Conservation (phyloP, 306 rosid genomes). For the Acacia confusa region DNA sequence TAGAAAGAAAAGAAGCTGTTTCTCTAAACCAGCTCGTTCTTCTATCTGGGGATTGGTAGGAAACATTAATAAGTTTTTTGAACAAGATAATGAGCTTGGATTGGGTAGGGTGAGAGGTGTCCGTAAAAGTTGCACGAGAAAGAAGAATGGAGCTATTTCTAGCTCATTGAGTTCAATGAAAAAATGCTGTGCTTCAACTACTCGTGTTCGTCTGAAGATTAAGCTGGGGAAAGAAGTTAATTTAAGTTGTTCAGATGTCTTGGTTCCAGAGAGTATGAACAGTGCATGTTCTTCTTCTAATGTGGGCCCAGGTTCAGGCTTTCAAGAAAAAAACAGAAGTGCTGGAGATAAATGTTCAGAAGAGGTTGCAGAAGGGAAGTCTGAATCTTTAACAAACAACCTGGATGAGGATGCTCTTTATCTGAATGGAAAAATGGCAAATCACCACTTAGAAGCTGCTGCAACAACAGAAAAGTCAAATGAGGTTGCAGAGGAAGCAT, state of each 20-base stretch:
- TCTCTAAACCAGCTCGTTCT: slow-evolving; percentile 71
- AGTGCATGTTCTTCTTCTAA: slow-evolving; percentile 41
- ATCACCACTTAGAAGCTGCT: slow-evolving; percentile 45
- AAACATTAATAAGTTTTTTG: slow-evolving; percentile 55
- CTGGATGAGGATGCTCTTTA: slow-evolving; percentile 47
- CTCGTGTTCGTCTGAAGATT: slow-evolving; percentile 78
- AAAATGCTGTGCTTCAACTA: slow-evolving; percentile 43
- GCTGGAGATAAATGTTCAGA: slow-evolving; percentile 42
- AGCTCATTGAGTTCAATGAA: slow-evolving; percentile 47
- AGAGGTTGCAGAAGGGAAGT: slow-evolving; percentile 34
- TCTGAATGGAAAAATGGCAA: slow-evolving; percentile 49
- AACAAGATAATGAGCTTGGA: slow-evolving; percentile 48
- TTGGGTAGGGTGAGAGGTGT: slow-evolving; percentile 50
- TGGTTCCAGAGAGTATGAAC: slow-evolving; percentile 54
- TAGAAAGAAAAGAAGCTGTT: slow-evolving; percentile 82
- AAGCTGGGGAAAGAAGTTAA: slow-evolving; percentile 63
- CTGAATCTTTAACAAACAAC: slow-evolving; percentile 38
- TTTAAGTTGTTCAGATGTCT: slow-evolving; percentile 49
- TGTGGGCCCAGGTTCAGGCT: slow-evolving; percentile 37
- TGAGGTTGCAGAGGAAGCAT: slow-evolving; percentile 41
- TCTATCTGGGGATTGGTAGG: slow-evolving; percentile 84
- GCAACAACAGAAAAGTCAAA: slow-evolving; percentile 45
- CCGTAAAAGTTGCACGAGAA: slow-evolving; percentile 45
- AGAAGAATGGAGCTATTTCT: slow-evolving; percentile 48
- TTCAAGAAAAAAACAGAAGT: slow-evolving; percentile 38